Percentiles rank a stretch among this genome's conserved stretches.
Evolutionary conservation across 1,284 basidiomycete species (phyloP).

Genomic region (Trametes hirsuta): DNA sequence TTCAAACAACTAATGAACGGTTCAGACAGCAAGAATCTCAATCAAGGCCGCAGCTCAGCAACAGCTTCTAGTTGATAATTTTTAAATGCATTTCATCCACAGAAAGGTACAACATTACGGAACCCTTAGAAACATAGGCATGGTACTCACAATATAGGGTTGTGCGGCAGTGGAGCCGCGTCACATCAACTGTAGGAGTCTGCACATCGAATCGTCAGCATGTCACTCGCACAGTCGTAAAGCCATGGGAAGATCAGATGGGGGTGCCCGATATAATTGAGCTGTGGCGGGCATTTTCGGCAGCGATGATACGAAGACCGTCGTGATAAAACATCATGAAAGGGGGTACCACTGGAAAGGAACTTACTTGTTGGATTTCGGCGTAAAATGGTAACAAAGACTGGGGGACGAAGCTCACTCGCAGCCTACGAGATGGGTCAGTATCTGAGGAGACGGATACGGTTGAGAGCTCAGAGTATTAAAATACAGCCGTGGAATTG

Average conservation of each 20-base stretch:
- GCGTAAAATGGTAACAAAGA: not conserved
- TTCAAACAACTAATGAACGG: not conserved
- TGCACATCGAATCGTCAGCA: slow-evolving; percentile 10
- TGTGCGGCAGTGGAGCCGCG: not conserved
- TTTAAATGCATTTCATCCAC: slow-evolving; percentile 45
- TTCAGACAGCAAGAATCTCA: slow-evolving; percentile 36
- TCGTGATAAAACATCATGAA: slow-evolving; percentile 74
- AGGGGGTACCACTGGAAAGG: not conserved
- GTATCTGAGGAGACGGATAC: not conserved
- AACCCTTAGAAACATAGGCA: too few relatives aligned
- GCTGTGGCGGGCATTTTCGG: slow-evolving; percentile 91
- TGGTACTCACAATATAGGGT: not conserved
- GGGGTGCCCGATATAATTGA: slow-evolving; percentile 78
- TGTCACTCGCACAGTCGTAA: not conserved
- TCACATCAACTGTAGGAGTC: not conserved
- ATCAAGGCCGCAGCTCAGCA: slow-evolving; percentile 74
- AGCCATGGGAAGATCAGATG: slow-evolving; percentile 51
- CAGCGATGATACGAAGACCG: slow-evolving; percentile 83
- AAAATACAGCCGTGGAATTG: slow-evolving; percentile 78
- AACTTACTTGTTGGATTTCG: slow-evolving; percentile 28
- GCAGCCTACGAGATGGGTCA: not conserved
- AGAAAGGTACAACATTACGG: not conserved
- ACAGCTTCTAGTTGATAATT: slow-evolving; percentile 86
- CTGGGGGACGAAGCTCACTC: not conserved
- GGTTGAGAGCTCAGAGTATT: slow-evolving; percentile 48